Conservation (phyloP, 441 rosid species). For the Erodium trifolium region DNA sequence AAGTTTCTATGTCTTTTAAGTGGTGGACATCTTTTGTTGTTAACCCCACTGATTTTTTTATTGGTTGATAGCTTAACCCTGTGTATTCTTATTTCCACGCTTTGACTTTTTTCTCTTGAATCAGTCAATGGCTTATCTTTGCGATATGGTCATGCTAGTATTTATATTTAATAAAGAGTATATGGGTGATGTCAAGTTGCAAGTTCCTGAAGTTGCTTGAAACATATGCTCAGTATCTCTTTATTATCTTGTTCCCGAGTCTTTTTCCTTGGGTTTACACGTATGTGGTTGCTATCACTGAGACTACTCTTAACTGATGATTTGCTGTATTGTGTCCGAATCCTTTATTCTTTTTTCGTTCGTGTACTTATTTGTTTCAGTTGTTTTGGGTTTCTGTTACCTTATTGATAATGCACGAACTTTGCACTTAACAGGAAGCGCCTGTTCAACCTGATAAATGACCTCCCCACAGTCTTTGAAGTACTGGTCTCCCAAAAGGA, state of each 20-base stretch:
- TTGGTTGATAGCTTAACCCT: background rate
- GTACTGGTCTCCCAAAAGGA: background rate
- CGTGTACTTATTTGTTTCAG: background rate
- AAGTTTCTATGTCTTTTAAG: background rate
- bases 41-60: background rate
- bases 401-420: background rate
- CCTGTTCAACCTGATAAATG: background rate
- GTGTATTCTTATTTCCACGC: background rate
- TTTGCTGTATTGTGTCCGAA: background rate
- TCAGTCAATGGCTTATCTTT: background rate
- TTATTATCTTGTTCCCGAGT: background rate
- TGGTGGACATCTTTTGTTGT: background rate
- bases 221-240: background rate
- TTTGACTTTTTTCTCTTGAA: background rate
- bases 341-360: background rate
- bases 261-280: background rate
- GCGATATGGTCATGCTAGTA: background rate
- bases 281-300: background rate
- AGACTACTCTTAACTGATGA: background rate
- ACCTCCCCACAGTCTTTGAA: background rate
- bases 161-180: background rate
- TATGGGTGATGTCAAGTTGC: background rate
- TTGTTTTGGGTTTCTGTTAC: background rate
- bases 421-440: constrained; percentile 1
- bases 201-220: background rate